Base-by-base conservation (phyloP, 2,329 filamentous ascomycete genomes). In the Diplodia intermedia region DNA sequence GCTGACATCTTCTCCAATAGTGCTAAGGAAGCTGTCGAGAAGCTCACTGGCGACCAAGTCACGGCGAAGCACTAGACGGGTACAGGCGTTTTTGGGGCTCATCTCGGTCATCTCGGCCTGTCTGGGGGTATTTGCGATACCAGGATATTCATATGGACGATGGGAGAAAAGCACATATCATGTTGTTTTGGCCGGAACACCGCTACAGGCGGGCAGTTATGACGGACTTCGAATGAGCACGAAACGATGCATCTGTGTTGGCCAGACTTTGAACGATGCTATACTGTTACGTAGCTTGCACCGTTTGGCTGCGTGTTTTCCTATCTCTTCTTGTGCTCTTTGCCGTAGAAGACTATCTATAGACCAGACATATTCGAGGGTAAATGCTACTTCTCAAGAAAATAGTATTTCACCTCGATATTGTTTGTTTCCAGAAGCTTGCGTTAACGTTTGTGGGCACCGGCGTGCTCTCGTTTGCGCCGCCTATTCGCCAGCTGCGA, bases 11-110 rank as follows among this genome's bases (percentile, higher is more conserved):
- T 14, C 61, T 43, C 54, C 26, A 69, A 78, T 72, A 88, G 88
- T 77, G 88, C 88, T 70, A 90, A 90, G 78, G 87, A 90, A 74
- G 82, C 83, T 73, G 87, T 89, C 71, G 87, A 89, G 81, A 88
- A 87, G 80, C 78, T 88, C 74, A 90, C 87, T 49, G 88, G 88
- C 73, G 88, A 90, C 43, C 75, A 79, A 69, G 87, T 89, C 74
- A 89, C 86, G 70, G 87, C 87, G 52, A 89, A 89, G 83, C 88
- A 89, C 80, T 89, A 86, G 79, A 80, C 52, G 65, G 33, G 50
- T 20, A 63, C 23, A 52, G 65, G 65, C 65, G 65, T 66, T 66
- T 36, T 33, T 50, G 47, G 40, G 65, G 53, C 50, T 55, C 47
- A 47, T 47, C 62, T 43, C 52, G 50, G 50, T 55, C 62, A 65